Evolutionary conservation across 2,329 filamentous ascomycete species (phyloP), one percentile per base, ranked within the genome.

Genomic region (Penicillium sp.): DNA sequence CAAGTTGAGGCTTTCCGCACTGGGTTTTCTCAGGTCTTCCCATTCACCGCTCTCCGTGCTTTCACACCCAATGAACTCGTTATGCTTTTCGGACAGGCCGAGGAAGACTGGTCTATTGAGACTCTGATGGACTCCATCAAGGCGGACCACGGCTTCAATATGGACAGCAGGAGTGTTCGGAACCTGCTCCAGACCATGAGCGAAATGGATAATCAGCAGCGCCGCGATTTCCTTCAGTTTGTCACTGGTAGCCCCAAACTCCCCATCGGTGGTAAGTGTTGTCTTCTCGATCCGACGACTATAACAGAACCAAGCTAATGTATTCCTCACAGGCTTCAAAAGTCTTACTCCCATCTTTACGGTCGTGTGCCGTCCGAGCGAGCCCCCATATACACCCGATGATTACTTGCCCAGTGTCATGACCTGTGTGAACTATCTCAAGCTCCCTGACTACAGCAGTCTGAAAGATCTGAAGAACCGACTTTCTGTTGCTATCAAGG

Each of bases 371-470:
- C 97, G 97, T 76, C 93, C 93, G n/a, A 96, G 91, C 75, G 95
- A 99, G 72, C 87, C 92, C 16, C 95, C 95, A 1, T 95, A 93
- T 74, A 89, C 88, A 3, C 93, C 93, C 4, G 95, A 99, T 71
- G 95, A 99, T 78, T 99, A 98, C 70, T 84, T 99, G n/a, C 95
- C 96, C 13, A 98, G 93, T 73, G 96, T 99, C 74, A 99, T 99
- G 96, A 99, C 96, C 11, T 99, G 96, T 74, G 95, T 96, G 77
- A 99, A 99, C 76, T 99, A 99, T 74, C 86, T 99, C 69, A 99
- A 99, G 78, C 84, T 99, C 70, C 95, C 95, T 21, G 92, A 99
- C 76, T 99, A 99, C 77, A 93, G 88, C 64, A 87, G 80, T 65
- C 79, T 96, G 61, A 85, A 91, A 1, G 83, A 89, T 51, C 86